Evolutionary conservation across 2,329 filamentous ascomycete species (phyloP).

Genomic region (Diaporthe velutina): DNA sequence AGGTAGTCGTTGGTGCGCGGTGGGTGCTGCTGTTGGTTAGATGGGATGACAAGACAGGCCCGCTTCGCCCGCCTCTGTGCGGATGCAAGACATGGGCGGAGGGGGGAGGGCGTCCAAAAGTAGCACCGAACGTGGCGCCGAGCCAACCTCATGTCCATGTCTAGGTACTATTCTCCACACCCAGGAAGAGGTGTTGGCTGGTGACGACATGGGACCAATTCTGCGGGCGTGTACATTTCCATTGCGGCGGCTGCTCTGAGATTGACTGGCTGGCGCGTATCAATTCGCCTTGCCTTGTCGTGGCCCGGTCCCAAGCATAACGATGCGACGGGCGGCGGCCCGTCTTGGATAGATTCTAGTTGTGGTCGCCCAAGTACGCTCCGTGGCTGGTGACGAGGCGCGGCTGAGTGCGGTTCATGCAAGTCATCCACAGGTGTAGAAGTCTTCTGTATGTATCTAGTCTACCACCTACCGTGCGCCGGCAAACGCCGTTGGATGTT

Average conservation of each 20-base stretch:
- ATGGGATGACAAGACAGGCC: background rate
- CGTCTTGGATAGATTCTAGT: background rate
- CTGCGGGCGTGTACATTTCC: background rate
- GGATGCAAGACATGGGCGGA: background rate
- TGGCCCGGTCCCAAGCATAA: background rate
- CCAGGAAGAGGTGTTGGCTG: background rate
- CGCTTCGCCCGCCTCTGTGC: background rate
- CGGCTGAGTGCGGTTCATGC: conserved; percentile 14
- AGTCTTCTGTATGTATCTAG: background rate
- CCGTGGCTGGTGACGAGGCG: background rate
- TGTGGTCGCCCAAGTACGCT: background rate
- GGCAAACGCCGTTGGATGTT: too few species aligned
- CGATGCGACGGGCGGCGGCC: background rate
- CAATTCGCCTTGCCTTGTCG: background rate
- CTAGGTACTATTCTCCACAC: background rate
- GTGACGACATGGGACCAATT: background rate
- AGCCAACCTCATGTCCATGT: background rate
- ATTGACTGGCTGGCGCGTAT: background rate
- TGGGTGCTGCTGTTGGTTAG: background rate
- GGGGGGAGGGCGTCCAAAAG: conserved; percentile 1
- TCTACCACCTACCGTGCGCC: background rate
- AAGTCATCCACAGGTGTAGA: background rate
- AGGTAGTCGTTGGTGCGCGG: background rate
- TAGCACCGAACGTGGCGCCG: conserved; percentile 8
- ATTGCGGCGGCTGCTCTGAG: background rate